Evolutionary conservation across 2,329 filamentous ascomycete genomes (phyloP).

Genomic region (Colletotrichum eremochloae): DNA sequence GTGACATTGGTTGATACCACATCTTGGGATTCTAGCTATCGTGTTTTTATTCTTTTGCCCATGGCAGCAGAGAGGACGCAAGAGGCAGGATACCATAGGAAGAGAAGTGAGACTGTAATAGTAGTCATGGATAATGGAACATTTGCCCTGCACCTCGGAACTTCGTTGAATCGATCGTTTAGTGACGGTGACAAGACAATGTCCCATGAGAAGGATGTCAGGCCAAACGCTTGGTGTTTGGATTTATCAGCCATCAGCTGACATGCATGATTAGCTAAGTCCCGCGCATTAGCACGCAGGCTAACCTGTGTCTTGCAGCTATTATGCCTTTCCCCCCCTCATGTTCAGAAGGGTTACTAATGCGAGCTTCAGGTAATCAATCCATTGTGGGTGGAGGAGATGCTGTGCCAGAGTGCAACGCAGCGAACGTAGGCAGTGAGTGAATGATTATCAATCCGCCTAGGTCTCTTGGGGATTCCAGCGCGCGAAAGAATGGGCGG

Average conservation of each 20-base stretch:
- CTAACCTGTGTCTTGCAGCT: neutral
- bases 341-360: too few species aligned
- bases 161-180: neutral
- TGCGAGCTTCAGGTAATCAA: neutral
- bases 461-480: neutral
- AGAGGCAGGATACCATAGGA: slow-evolving; percentile 28
- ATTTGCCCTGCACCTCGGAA: slow-evolving; percentile 13
- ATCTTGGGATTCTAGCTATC: slow-evolving; percentile 35
- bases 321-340: neutral
- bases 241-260: slow-evolving; percentile 7
- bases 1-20: slow-evolving; percentile 41
- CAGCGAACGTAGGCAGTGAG: neutral
- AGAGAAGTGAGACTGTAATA: slow-evolving; percentile 38
- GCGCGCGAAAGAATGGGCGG: neutral
- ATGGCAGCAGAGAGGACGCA: slow-evolving; percentile 18
- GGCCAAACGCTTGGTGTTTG: too few species aligned
- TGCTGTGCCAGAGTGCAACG: neutral
- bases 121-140: slow-evolving; percentile 40
- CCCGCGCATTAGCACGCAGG: neutral
- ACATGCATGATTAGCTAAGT: slow-evolving; percentile 4
- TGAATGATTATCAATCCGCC: neutral
- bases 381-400: neutral
- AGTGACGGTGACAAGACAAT: neutral
- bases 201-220: neutral
- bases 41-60: slow-evolving; percentile 11